Percentiles rank a stretch among this genome's conserved stretches.
These are phyloP conservation scores for Coemansia javaensis DNA, from an alignment of 192 early-diverging fungal species.

Conservation along the genomic window DNA sequence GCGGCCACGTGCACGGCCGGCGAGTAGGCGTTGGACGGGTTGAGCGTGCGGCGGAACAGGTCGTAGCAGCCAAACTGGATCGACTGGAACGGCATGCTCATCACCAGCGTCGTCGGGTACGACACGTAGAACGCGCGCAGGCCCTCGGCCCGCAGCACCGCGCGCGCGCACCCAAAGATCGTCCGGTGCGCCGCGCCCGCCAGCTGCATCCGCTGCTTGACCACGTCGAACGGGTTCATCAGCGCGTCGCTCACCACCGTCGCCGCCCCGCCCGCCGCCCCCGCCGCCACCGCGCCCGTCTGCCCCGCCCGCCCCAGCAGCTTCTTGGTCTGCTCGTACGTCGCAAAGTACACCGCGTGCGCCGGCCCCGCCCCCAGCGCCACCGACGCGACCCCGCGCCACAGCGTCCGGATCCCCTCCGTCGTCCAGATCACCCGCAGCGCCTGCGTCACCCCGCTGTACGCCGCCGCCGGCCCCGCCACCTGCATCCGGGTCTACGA, in stretches of 20 bases:
- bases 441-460: constrained; percentile 67
- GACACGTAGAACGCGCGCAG: constrained; percentile 86
- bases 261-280: constrained; percentile 81
- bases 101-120: constrained; percentile 87
- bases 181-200: constrained; percentile 65
- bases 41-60: constrained; percentile 74
- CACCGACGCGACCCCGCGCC: constrained; percentile 90
- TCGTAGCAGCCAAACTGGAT: constrained; percentile 94
- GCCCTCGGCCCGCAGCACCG: constrained; percentile 72
- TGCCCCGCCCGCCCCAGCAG: constrained; percentile 48
- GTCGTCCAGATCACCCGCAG: constrained; percentile 65
- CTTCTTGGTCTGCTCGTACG: constrained; percentile 88
- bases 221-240: constrained; percentile 97
- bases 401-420: constrained; percentile 76
- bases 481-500: constrained; percentile 93
- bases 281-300: constrained; percentile 60
- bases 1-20: constrained; percentile 80
- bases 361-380: constrained; percentile 91
- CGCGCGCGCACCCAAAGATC: constrained; percentile 64
- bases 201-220: constrained; percentile 96
- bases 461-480: constrained; percentile 61
- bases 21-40: constrained; percentile 76
- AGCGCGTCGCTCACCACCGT: constrained; percentile 83
- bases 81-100: constrained; percentile 93
- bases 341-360: constrained; percentile 93